Conservation (phyloP, 1,284 basidiomycete genomes). For the Taiwanofungus camphoratus region DNA sequence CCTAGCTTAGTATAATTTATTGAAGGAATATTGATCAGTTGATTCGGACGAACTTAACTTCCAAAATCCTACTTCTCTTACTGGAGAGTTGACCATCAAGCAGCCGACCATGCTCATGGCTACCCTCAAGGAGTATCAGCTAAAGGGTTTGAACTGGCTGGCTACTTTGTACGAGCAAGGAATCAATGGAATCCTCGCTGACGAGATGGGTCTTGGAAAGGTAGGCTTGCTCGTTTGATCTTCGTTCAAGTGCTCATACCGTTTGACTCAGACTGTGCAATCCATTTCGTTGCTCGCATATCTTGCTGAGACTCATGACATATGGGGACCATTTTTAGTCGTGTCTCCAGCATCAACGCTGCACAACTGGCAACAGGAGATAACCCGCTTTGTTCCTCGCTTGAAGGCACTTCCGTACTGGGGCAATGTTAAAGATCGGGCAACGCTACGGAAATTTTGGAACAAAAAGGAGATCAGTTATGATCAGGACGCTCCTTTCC, state of each 20-base stretch:
- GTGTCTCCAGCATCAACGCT: constrained; percentile 97
- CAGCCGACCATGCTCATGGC: constrained; percentile 98
- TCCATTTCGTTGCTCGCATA: constrained; percentile 97
- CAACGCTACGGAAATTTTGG: constrained; percentile 96
- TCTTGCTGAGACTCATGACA: constrained; percentile 95
- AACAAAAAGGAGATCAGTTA: constrained; percentile 97
- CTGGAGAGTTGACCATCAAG: constrained; percentile 78
- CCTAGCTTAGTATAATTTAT: background rate
- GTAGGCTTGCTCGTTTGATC: constrained; percentile 31
- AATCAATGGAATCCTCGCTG: constrained; percentile 96
- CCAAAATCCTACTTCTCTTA: constrained; percentile 96
- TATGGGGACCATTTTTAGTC: constrained; percentile 99
- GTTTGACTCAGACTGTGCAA: constrained; percentile 79
- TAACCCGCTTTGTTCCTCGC: constrained; percentile 90
- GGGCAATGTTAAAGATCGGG: constrained; percentile 96
- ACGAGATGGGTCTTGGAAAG: constrained; percentile 98
- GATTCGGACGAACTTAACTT: constrained; percentile 98
- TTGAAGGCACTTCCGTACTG: constrained; percentile 97
- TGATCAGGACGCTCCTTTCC: constrained; percentile 93
- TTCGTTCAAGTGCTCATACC: background rate
- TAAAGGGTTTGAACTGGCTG: constrained; percentile 98
- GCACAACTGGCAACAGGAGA: constrained; percentile 99
- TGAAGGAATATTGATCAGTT: constrained; percentile 40
- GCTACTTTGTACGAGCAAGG: constrained; percentile 98
- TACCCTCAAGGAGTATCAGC: constrained; percentile 96